Base-by-base conservation (phyloP, 2,329 filamentous ascomycete genomes). In the Didymella pinodella region DNA sequence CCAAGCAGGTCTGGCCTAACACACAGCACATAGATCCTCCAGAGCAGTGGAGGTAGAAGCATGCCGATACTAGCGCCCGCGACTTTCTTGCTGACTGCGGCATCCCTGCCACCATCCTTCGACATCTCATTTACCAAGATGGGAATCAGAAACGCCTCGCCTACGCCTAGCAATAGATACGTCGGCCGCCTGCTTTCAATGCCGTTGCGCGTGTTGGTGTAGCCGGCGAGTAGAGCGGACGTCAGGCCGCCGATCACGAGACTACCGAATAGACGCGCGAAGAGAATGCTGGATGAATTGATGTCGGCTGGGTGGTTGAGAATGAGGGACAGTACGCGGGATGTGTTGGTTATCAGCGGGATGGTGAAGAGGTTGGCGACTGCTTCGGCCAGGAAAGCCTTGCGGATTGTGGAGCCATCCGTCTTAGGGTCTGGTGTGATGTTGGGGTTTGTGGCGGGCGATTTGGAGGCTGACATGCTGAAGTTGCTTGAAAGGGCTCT, bases 331-430 rank as follows among this genome's bases (percentile, higher is more conserved):
- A 72, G 64, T 4, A 65, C 64, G 26, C 51, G 65, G 14, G 48
- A 64, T 4, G 69, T 68, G 34, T 72, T 59, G 20, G 66, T 70
- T 25, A 71, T 64, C 4, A 71, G 58, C 7, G 66, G 70, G 7
- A 70, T 63, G 10, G 64, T 69, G 59, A 70, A 70, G 54, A 72
- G 65, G 28, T 71, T 71, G 22, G 66, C 66, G 43, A 67, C 49
- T 36, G 66, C 70, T 63, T 72, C 70, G 16, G 65, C 34, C 28
- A 72, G 56, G 40, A 72, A 72, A 38, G 70, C 70, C 52, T 65
- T 70, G 49, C 68, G 66, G 55, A 71, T 68, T n/a, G 44, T 63
- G 10, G 67, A 67, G 47, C 60, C 64, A 28, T 54, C 44, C 10
- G 59, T 31, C 4, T 41, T n/a, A 4, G 65, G 60, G 16, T 65